These are phyloP conservation scores for Penicillium paxilli DNA, from an alignment of 495 filamentous ascomycete genomes.

Conservation along the genomic window DNA sequence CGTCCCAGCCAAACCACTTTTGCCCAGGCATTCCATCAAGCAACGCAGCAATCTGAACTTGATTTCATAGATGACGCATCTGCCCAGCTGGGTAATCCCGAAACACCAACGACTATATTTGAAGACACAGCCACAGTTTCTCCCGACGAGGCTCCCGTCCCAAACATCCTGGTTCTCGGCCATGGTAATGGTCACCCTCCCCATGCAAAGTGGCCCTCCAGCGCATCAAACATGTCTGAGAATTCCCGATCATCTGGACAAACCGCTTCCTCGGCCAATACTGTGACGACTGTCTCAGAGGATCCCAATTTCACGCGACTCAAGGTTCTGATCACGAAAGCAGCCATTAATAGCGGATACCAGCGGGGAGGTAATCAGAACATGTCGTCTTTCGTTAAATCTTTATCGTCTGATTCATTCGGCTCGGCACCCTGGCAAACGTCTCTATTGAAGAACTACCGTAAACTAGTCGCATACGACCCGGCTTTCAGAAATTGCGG, in stretches of 20 bases:
- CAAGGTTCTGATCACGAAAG: conserved; percentile 75
- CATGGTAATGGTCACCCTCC: conserved; percentile 40
- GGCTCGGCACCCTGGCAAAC: conserved; percentile 69
- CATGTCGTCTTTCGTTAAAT: conserved; percentile 71
- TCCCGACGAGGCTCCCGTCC: conserved; percentile 72
- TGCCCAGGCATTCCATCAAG: conserved; percentile 50
- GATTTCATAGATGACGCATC: conserved; percentile 31
- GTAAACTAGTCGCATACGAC: conserved; percentile 70
- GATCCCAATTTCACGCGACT: conserved; percentile 73
- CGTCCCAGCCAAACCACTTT: conserved; percentile 78
- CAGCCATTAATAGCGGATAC: conserved; percentile 78
- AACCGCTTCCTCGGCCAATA: conserved; percentile 71
- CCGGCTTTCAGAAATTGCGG: conserved; percentile 59
- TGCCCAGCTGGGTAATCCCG: conserved; percentile 56
- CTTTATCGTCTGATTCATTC: conserved; percentile 74
- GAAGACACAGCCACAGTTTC: conserved; percentile 78
- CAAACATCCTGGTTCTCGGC: conserved; percentile 84
- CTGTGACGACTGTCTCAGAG: conserved; percentile 62
- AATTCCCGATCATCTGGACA: conserved; percentile 70
- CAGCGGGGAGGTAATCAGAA: conserved; percentile 42
- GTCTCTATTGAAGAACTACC: conserved; percentile 72
- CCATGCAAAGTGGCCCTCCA: conserved; percentile 68
- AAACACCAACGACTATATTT: conserved; percentile 91
- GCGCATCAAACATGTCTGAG: conserved; percentile 67
- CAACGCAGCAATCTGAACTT: conserved; percentile 35